Evolutionary conservation across 2,329 filamentous ascomycete species (phyloP).

Genomic region (Fusarium tricinctum): DNA sequence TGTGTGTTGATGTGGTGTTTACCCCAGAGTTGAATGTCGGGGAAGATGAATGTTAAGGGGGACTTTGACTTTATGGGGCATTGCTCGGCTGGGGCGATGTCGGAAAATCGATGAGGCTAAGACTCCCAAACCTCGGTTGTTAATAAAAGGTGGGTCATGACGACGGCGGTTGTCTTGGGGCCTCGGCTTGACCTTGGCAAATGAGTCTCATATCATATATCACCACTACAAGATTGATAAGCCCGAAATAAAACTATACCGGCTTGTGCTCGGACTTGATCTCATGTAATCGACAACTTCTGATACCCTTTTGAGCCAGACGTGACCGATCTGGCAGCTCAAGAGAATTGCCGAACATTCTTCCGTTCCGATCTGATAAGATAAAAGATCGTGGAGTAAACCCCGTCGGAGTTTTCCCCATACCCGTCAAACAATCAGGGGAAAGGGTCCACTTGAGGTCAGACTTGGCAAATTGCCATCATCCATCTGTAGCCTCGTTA

Average conservation of each 20-base stretch:
- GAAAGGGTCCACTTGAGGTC: too few relatives aligned
- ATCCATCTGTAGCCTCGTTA: neutral
- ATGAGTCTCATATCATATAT: neutral
- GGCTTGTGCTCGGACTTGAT: too few relatives aligned
- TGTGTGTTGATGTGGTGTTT: neutral
- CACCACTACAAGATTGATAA: neutral
- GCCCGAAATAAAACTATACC: neutral
- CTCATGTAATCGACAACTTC: neutral
- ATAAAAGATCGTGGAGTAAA: constrained; percentile 4
- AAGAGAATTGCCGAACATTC: neutral
- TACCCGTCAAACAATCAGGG: too few relatives aligned
- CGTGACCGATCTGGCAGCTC: too few relatives aligned
- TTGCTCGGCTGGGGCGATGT: constrained; percentile 31
- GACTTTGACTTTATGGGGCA: constrained; percentile 28
- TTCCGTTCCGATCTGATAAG: constrained; percentile 20
- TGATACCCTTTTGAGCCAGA: neutral
- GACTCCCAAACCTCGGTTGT: constrained; percentile 34
- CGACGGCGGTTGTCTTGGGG: constrained; percentile 7
- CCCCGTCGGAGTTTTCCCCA: constrained; percentile 9
- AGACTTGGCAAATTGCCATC: too few relatives aligned
- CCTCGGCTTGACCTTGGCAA: constrained; percentile 15
- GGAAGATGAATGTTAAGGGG: constrained; percentile 1
- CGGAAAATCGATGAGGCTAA: constrained; percentile 36
- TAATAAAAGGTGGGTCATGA: constrained; percentile 24
- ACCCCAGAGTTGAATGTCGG: constrained; percentile 11